Evolutionary conservation across 2,329 filamentous ascomycete species (phyloP), one percentile per base, ranked within the genome.

Genomic region (Bipolaris bicolor): DNA sequence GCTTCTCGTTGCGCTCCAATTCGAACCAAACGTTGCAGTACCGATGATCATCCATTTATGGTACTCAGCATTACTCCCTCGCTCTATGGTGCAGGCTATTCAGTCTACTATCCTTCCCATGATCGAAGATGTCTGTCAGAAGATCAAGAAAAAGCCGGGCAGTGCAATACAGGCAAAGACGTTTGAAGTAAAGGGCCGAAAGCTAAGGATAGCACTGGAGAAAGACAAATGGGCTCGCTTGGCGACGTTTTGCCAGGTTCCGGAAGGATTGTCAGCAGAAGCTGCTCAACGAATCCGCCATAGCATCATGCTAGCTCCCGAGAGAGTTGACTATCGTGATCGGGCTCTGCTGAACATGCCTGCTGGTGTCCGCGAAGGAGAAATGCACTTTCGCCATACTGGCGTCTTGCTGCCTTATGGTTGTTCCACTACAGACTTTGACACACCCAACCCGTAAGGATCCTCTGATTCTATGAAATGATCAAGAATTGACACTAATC

Each of bases 21-120:
- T 65, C 5, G 58, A 71, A 0, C 39, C 58, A 0, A 57, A 69
- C 0, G 55, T 57, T 5, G 73, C 71, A 0, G 59, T 66, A 2
- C 69, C 73, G 0, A 68, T 67, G 15, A 79, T 81, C 43, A 59
- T 80, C 1, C 79, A 82, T 62, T 7, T 81, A 3, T 82, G 80
- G 80, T 82, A 82, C 63, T 83, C 80, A 0, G 76, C 77, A 1
- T 49, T 74, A 3, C 18, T 81, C 0, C 65, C 70, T 10, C 26
- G 2, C 9, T 41, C 53, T 40, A 40, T 40, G 16, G 10, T 40
- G 9, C 37, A 40, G 5, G 16, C 37, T 16, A 20, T 40, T 22
- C 16, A 40, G 37, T 18, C 37, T 16, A 40, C 15, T 13, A 40
- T 40, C 37, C 37, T 40, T 40, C 37, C 37, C 5, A 40, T 40